Percentiles rank a stretch among this genome's conserved stretches.
phyloP scores from a whole-genome alignment of 1,284 basidiomycete genomes.

The Singerocomus inundabilis region DNA sequence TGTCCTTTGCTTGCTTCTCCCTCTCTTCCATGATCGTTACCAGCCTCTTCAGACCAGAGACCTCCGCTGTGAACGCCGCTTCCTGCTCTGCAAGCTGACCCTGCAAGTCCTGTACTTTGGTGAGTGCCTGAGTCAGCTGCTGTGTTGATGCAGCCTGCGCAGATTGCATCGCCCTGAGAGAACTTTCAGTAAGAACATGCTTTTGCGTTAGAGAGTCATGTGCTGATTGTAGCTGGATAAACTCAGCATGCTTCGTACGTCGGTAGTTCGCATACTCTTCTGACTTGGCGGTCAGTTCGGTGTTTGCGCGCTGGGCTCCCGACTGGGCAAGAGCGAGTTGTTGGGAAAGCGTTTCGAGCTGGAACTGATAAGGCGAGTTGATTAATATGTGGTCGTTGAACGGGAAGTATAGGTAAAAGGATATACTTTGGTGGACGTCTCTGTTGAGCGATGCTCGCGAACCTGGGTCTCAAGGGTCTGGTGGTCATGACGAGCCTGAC shows the following conservation, averaged over 20 bases:
- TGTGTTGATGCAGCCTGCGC: slow-evolving; percentile 64
- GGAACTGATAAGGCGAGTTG: slow-evolving; percentile 54
- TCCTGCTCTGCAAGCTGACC: slow-evolving; percentile 78
- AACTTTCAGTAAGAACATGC: slow-evolving; percentile 57
- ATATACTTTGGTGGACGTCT: slow-evolving; percentile 66
- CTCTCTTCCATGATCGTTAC: slow-evolving; percentile 81
- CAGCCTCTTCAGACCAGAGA: slow-evolving; percentile 66
- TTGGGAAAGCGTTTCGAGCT: slow-evolving; percentile 74
- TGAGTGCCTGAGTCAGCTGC: slow-evolving; percentile 68
- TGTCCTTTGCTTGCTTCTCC: slow-evolving; percentile 73
- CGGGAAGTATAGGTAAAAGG: neutral
- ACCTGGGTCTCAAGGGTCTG: slow-evolving; percentile 62
- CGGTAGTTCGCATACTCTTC: slow-evolving; percentile 75
- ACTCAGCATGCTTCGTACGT: slow-evolving; percentile 69
- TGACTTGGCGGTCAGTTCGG: slow-evolving; percentile 61
- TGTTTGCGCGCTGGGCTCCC: slow-evolving; percentile 64
- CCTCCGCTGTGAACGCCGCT: slow-evolving; percentile 73
- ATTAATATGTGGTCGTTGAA: neutral
- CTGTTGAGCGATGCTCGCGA: slow-evolving; percentile 65
- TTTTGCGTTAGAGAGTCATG: slow-evolving; percentile 69
- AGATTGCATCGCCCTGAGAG: slow-evolving; percentile 68
- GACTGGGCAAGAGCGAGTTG: slow-evolving; percentile 72
- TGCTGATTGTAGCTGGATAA: slow-evolving; percentile 69
- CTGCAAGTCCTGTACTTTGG: slow-evolving; percentile 67
- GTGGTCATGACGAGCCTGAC: slow-evolving; percentile 73